These are phyloP conservation scores for Aspergillus fischeri DNA, from an alignment of 2,329 filamentous ascomycete species.

Conservation along the genomic window DNA sequence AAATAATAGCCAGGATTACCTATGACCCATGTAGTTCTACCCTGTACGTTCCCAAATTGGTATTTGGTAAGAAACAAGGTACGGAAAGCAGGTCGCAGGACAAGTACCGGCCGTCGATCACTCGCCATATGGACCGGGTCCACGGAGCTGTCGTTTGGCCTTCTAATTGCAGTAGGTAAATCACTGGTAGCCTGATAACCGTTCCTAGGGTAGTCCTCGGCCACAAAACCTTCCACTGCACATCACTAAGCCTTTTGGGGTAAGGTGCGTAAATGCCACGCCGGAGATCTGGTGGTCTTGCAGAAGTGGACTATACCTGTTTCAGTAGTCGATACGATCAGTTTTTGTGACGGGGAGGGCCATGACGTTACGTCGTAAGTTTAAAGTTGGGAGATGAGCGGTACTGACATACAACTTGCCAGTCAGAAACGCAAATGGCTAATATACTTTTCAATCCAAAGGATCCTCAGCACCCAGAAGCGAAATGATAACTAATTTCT, in stretches of 20 bases:
- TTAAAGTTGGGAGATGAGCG: background rate
- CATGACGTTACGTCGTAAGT: background rate
- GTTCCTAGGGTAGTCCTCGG: background rate
- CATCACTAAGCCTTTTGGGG: constrained; percentile 9
- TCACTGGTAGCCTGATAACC: background rate
- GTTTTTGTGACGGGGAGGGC: background rate
- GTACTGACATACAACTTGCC: too few relatives aligned
- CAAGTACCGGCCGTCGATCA: constrained; percentile 1
- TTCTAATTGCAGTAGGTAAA: constrained; percentile 11
- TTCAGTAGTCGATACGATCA: constrained; percentile 12
- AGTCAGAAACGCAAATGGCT: background rate
- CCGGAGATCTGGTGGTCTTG: constrained; percentile 14
- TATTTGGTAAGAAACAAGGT: constrained; percentile 10
- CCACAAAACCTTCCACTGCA: constrained; percentile 5
- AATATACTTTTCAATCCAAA: background rate
- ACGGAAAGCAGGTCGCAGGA: background rate
- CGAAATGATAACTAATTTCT: background rate
- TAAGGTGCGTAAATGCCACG: constrained; percentile 15
- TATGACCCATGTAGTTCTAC: constrained; percentile 1
- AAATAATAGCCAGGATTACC: background rate
- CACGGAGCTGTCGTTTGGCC: constrained; percentile 3
- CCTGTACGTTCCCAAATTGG: constrained; percentile 1
- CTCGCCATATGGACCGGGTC: background rate
- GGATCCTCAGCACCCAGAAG: background rate
- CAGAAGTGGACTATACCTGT: constrained; percentile 1